These are phyloP conservation scores for Diutina siamensis DNA, from an alignment of 1,139 yeast species.

Conservation along the genomic window DNA sequence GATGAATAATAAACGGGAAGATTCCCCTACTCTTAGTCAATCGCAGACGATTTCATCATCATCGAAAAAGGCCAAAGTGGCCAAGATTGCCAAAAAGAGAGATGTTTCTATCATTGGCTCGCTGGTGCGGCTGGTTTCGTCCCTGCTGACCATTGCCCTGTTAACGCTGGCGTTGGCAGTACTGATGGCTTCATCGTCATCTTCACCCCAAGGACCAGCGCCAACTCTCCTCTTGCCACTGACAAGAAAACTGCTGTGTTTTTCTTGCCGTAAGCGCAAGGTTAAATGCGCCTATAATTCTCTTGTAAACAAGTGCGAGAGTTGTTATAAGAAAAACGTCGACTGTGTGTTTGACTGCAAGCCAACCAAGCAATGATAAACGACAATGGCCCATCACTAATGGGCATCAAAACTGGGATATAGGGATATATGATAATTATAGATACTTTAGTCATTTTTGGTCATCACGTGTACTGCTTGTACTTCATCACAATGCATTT, in stretches of 20 bases:
- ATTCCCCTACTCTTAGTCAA: not conserved
- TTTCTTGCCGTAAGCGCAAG: constrained; percentile 13
- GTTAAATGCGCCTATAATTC: constrained; percentile 11
- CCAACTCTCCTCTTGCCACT: not conserved
- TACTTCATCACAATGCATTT: not conserved
- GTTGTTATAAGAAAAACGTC: constrained; percentile 11
- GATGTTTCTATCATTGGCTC: not conserved
- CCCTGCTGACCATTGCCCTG: constrained; percentile 7
- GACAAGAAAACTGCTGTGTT: constrained; percentile 11
- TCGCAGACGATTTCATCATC: constrained; percentile 3
- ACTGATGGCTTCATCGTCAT: constrained; percentile 4
- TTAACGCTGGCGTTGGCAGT: constrained; percentile 4
- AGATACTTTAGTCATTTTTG: too few species aligned
- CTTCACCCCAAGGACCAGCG: too few species aligned
- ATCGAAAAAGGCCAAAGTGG: constrained; percentile 1
- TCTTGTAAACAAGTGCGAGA: constrained; percentile 9
- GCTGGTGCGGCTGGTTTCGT: not conserved
- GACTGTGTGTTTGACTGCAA: constrained; percentile 9
- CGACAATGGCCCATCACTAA: not conserved
- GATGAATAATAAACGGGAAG: constrained; percentile 1
- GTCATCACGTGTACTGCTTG: too few species aligned
- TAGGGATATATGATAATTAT: not conserved
- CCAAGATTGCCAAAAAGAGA: constrained; percentile 8
- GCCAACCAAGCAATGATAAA: not conserved
- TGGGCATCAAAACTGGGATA: too few species aligned